Percentiles rank a stretch among this genome's conserved stretches.
Conservation (phyloP, 352 stramenopile species). For the Globisporangium okanoganense region DNA sequence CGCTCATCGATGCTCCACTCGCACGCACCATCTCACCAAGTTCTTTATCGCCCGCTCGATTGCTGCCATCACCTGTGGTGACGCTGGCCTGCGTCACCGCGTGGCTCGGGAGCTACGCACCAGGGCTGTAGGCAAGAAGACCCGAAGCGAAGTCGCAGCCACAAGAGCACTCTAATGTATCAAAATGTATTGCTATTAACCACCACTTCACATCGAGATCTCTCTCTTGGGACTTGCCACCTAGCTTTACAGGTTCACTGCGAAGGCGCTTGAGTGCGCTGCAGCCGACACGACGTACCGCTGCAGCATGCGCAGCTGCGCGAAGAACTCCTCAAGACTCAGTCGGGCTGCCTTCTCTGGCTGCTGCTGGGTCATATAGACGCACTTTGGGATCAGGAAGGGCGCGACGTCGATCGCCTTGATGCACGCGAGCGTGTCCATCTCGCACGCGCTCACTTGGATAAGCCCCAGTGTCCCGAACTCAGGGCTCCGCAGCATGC, state of each 20-base stretch:
- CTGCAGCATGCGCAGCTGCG: constrained; percentile 51
- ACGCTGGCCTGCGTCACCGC: neutral
- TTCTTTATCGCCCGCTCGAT: neutral
- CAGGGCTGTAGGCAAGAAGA: neutral
- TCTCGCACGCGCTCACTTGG: constrained; percentile 26
- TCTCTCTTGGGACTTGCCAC: neutral
- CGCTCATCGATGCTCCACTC: neutral
- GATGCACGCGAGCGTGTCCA: constrained; percentile 30
- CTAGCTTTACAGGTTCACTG: constrained; percentile 31
- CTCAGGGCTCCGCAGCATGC: constrained; percentile 19
- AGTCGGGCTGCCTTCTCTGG: neutral
- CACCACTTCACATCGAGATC: neutral
- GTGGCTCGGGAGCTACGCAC: neutral
- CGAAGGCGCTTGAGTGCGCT: constrained; percentile 34
- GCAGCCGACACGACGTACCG: constrained; percentile 34
- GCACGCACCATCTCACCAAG: constrained; percentile 4
- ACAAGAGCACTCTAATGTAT: neutral
- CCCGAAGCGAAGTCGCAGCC: neutral
- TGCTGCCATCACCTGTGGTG: neutral
- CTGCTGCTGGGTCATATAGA: constrained; percentile 15
- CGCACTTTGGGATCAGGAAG: constrained; percentile 42
- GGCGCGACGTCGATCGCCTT: constrained; percentile 27
- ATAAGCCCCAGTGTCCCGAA: constrained; percentile 41
- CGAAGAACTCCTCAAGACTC: constrained; percentile 58
- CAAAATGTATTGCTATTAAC: neutral